Base-by-base conservation (phyloP, 495 filamentous ascomycete species). In the Geoglossum glabrum region DNA sequence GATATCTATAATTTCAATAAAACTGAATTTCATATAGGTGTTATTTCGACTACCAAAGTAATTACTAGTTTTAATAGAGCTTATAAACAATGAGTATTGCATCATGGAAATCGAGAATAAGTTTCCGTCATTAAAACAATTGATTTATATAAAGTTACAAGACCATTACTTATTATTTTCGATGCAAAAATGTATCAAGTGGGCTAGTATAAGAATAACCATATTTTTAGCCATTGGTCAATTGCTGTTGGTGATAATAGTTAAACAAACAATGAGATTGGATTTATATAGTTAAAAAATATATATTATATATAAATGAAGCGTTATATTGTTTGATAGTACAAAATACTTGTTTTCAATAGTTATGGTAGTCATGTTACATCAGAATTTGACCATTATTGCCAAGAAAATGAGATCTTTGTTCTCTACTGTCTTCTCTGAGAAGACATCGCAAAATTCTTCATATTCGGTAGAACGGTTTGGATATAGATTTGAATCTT, bases 341-440 rank as follows among this genome's bases (percentile, higher is more conserved):
- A 34, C 23, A 27, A 43, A 23, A 34, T 62, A 6, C 45, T 62
- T 15, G 50, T 62, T 27, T 49, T 60, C 13, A 50, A 62, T 52
- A 58, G 60, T 58, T 59, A 62, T 46, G 51, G 54, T n/a, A 62
- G 60, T 58, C 59, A 62, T 45, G 33, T 56, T 40, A 60, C 38
- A 30, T 19, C 38, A 9, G 27, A 61, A 47, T 60, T 62, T 38
- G 23, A 43, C 23, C 3, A 51, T n/a, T 47, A 52, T 54, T 59
- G 21, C n/a, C 59, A 46, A 13, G 55, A 34, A 26, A 34, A 61
- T 46, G 54, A 61, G 9, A 65, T 65, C 33, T 58, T 61, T 25
- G 54, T 38, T 57, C 65, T 46, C 59, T 33, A 15, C 63, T n/a
- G n/a, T n/a, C n/a, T n/a, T n/a, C n/a, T n/a, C n/a, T n/a, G n/a